Conservation (phyloP, 1,139 yeast genomes). For the Kodamaea fungicola region DNA sequence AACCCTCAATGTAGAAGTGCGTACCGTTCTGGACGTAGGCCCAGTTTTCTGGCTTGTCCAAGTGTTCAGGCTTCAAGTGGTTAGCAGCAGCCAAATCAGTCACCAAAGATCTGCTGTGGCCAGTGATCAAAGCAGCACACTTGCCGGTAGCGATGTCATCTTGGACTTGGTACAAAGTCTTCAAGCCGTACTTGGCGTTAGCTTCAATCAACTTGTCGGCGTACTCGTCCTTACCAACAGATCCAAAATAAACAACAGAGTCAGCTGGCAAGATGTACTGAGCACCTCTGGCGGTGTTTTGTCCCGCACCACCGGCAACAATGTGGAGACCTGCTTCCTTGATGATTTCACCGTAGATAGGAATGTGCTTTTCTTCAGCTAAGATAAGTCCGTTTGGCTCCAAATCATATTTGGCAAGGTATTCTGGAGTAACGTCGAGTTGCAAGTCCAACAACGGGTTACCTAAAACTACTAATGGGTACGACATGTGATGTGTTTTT, state of each 20-base stretch:
- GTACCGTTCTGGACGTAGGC: conserved; percentile 74
- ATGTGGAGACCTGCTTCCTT: conserved; percentile 58
- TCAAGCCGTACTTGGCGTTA: conserved; percentile 83
- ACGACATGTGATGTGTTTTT: conserved; percentile 26
- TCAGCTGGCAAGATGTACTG: conserved; percentile 81
- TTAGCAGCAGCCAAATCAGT: conserved; percentile 98
- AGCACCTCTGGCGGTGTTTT: conserved; percentile 98
- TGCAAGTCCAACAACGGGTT: conserved; percentile 85
- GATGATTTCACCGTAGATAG: conserved; percentile 78
- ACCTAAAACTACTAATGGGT: conserved; percentile 47
- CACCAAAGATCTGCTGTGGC: conserved; percentile 84
- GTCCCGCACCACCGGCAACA: conserved; percentile 99
- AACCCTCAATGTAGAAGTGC: conserved; percentile 91
- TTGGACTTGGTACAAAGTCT: conserved; percentile 80
- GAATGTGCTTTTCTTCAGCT: conserved; percentile 83
- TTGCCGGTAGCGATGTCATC: conserved; percentile 83
- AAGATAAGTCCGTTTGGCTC: conserved; percentile 94
- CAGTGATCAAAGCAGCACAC: conserved; percentile 94
- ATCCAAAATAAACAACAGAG: conserved; percentile 91
- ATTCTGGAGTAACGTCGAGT: conserved; percentile 67
- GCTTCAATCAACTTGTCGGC: conserved; percentile 79
- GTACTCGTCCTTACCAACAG: conserved; percentile 91
- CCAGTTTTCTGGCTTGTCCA: conserved; percentile 92
- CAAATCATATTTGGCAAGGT: conserved; percentile 74
- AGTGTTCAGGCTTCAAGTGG: conserved; percentile 87